Conservation (phyloP, 1,284 basidiomycete genomes). For the Moesziomyces globuligerus region DNA sequence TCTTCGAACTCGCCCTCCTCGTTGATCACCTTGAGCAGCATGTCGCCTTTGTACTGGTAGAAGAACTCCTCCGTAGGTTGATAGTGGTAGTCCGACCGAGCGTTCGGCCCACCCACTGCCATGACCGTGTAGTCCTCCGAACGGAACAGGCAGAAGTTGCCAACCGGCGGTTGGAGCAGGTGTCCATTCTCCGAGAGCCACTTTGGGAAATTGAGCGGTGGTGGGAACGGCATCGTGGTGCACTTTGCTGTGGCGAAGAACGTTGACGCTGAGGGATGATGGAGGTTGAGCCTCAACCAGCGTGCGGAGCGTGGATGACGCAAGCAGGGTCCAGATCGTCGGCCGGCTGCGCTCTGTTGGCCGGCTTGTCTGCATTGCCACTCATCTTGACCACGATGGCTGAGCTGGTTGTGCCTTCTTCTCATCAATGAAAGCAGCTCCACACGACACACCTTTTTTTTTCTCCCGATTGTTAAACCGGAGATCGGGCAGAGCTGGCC, state of each 20-base stretch:
- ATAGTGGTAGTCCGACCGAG: slow-evolving; percentile 63
- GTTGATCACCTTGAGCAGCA: slow-evolving; percentile 82
- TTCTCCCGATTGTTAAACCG: background rate
- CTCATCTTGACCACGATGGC: background rate
- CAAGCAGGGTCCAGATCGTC: background rate
- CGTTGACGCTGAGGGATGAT: background rate
- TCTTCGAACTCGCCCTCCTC: slow-evolving; percentile 88
- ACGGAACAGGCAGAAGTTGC: slow-evolving; percentile 65
- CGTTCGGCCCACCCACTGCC: slow-evolving; percentile 66
- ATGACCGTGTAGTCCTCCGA: slow-evolving; percentile 64
- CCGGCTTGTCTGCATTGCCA: background rate
- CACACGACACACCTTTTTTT: background rate
- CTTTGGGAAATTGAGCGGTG: slow-evolving; percentile 66
- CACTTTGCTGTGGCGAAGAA: too few species aligned
- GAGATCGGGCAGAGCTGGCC: too few species aligned
- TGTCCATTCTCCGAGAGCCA: slow-evolving; percentile 66
- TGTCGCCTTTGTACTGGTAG: slow-evolving; percentile 70
- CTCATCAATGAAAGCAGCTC: background rate
- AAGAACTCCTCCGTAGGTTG: slow-evolving; percentile 65
- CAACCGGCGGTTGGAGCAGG: slow-evolving; percentile 66
- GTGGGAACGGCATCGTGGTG: slow-evolving; percentile 47
- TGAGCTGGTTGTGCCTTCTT: background rate
- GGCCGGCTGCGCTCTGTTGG: too few species aligned
- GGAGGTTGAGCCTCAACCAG: too few species aligned
- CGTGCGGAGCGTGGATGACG: background rate